A percentile compares a stretch with the other conserved stretches of the same genome.
Evolutionary conservation across 164 flowering plant genomes (phyloP).

Genomic region (Aristolochia californica): DNA sequence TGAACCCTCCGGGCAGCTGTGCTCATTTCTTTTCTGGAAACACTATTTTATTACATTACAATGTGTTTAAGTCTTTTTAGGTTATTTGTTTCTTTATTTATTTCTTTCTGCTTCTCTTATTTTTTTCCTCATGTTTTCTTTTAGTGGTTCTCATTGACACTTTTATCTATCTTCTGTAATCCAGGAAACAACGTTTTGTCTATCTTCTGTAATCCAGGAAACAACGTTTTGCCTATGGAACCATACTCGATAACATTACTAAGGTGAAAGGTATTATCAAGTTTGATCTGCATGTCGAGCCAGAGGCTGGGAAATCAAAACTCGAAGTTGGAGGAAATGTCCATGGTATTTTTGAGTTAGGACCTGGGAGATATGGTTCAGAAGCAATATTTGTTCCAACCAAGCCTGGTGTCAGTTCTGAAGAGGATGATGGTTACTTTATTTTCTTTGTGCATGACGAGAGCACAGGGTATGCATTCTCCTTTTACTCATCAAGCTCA

Average conservation of each 20-base stretch:
- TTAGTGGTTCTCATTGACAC: conserved; percentile 1
- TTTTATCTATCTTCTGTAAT: background rate
- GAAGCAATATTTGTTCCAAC: conserved; percentile 91
- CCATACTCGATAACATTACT: conserved; percentile 62
- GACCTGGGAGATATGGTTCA: conserved; percentile 81
- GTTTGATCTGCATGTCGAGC: conserved; percentile 82
- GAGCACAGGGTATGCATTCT: conserved; percentile 54
- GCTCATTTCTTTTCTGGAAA: no score
- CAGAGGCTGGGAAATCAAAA: conserved; percentile 52
- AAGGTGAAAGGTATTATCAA: conserved; percentile 75
- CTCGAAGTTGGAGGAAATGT: conserved; percentile 90
- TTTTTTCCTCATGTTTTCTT: background rate
- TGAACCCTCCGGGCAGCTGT: no score
- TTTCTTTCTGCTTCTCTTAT: background rate
- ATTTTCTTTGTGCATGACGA: conserved; percentile 86
- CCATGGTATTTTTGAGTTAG: conserved; percentile 70
- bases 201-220: conserved; percentile 50
- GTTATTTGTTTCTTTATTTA: background rate
- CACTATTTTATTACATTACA: no score
- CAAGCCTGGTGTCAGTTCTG: conserved; percentile 50
- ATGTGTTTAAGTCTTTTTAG: no score
- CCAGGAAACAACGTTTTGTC: conserved; percentile 81
- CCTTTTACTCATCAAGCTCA: conserved; percentile 1
- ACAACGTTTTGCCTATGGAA: conserved; percentile 79
- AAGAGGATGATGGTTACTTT: conserved; percentile 97